A percentile compares a stretch with the other conserved stretches of the same genome.
Evolutionary conservation across 108 stramenopile species (phyloP).

Genomic region (Pinguiococcus pyrenoidosus): DNA sequence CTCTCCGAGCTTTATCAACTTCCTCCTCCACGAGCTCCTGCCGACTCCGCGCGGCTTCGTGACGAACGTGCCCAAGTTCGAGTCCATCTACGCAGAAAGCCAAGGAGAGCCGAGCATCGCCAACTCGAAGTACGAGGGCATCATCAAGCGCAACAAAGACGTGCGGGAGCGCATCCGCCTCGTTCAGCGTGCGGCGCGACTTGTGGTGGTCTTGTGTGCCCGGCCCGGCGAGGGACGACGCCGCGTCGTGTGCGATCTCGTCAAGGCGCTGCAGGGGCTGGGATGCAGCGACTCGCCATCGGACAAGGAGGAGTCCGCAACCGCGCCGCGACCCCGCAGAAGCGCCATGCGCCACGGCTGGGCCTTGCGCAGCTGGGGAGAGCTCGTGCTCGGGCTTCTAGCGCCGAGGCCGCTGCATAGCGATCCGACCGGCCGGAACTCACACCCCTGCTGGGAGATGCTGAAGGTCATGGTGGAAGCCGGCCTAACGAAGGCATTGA

Average conservation of each 20-base stretch:
- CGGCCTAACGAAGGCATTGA: slow-evolving; percentile 7
- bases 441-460: slow-evolving; percentile 58
- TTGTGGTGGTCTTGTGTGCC: slow-evolving; percentile 65
- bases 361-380: slow-evolving; percentile 60
- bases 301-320: too few relatives aligned
- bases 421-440: slow-evolving; percentile 50
- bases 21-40: slow-evolving; percentile 63
- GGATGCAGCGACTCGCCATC: too few relatives aligned
- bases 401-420: slow-evolving; percentile 50
- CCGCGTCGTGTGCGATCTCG: slow-evolving; percentile 62
- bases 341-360: slow-evolving; percentile 23
- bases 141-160: too few relatives aligned
- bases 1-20: slow-evolving; percentile 59
- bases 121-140: too few relatives aligned
- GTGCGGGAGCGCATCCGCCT: too few relatives aligned
- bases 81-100: too few relatives aligned
- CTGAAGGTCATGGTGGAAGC: slow-evolving; percentile 67
- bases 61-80: too few relatives aligned
- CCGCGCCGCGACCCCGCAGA: neutral
- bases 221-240: slow-evolving; percentile 78
- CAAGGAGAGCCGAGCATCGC: too few relatives aligned
- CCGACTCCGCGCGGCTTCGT: slow-evolving; percentile 49
- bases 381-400: slow-evolving; percentile 61
- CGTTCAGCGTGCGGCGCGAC: slow-evolving; percentile 51
- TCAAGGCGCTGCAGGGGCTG: slow-evolving; percentile 60